Base-by-base conservation (phyloP, 495 filamentous ascomycete genomes). In the Elaphomyces granulatus region DNA sequence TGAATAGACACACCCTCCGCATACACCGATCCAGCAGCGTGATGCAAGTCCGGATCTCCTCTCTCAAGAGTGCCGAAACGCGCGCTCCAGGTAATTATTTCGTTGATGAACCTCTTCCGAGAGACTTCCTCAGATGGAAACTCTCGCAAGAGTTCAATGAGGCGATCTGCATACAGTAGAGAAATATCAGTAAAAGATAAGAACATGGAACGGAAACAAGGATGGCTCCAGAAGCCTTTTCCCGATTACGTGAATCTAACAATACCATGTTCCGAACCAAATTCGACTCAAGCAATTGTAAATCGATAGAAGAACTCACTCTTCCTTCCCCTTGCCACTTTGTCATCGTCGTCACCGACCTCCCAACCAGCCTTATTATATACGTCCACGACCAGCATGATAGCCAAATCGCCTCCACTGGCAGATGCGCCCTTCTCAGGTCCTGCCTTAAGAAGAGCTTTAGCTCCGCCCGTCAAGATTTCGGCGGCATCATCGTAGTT, bases 11-110 rank as follows among this genome's bases (percentile, higher is more conserved):
- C 51, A 79, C 78, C 75, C 59, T 92, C 83, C 8, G 86, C 87
- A 54, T 82, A 93, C 19, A 96, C 66, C 7, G 76, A 79, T 32
- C 90, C 90, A 15, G 80, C 80, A 36, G 92, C 87, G 62, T 96
- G 87, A 55, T 99, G 90, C 42, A 99, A 66, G 44, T 96, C 92
- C 3, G 92, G 84, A 49, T 99, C 90, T 34, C 90, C 90, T 45
- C 85, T 78, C 33, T 92, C 90, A 52, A 84, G 80, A 31, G 88
- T 82, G 43, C 87, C 87, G 51, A 72, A 78, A 49, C 78, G 82
- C 18, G 73, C 68, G 48, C 85, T 87, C 90, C 90, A 99, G 42
- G 75, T 72, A 51, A 95, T 80, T 51, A 86, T 80, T 55, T 94
- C 87, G 41, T 76, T 78, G 36, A 96, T 80, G 49, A 83, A 93